Base-by-base conservation (phyloP, 2,329 filamentous ascomycete species). In the Talaromyces sp. region DNA sequence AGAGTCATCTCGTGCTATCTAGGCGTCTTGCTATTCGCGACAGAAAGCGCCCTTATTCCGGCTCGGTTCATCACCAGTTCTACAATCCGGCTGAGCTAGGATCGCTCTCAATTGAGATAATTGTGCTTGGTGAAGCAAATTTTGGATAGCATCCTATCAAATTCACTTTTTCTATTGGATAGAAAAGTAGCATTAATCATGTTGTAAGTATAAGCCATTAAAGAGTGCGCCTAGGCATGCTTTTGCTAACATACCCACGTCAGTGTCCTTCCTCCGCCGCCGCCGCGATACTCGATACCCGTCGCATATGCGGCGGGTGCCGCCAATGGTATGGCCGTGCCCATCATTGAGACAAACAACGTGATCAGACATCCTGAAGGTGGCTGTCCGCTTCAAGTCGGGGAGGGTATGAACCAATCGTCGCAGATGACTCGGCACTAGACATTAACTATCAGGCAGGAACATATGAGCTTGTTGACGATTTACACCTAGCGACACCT, bases 261-360 rank as follows among this genome's bases (percentile, higher is more conserved):
- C n/a, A 93, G 91, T 79, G 92, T 96, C 71, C 85, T 97, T 66
- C 87, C 87, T 72, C 92, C 93, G 66, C 93, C 93, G 68, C 92
- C 91, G 67, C 89, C 91, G 66, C 88, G 93, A 77, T 97, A 96
- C 82, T 90, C 91, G 64, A 86, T 87, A 69, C 85, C 87, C 73
- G 84, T 87, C 72, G 87, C 89, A 69, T 90, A 90, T 77, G 90
- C 91, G 81, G 88, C 89, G 71, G 87, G 87, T 69, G 85, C 89
- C 63, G 87, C 87, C 69, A 85, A 88, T 73, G 88, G 88, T 67
- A 84, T 89, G 75, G 83, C 87, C 60, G 83, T 87, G 43, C 89
- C 90, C 43, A 87, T 96, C 77, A 90, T 97, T 73, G 95, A 99
- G 84, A 97, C 94, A 62, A 96, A 95, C 79, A 99, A 98, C 76